These are phyloP conservation scores for Lactarius pseudohatsudake DNA, from an alignment of 768 basidiomycete genomes.

Conservation along the genomic window DNA sequence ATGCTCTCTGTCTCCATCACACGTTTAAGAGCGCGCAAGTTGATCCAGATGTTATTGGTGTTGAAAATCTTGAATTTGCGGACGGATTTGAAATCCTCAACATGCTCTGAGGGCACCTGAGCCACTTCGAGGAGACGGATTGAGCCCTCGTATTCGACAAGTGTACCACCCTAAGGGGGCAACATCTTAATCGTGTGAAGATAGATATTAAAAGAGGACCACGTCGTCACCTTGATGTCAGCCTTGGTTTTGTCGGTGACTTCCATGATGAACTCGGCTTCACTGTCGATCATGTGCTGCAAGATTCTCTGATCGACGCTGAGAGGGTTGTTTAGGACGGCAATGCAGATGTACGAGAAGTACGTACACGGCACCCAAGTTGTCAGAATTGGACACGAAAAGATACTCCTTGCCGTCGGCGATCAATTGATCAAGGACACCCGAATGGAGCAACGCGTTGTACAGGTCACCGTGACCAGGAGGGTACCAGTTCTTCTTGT, in stretches of 20 bases:
- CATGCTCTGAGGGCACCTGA: conserved; percentile 69
- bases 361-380: conserved; percentile 63
- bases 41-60: conserved; percentile 65
- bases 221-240: conserved; percentile 53
- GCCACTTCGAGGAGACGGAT: conserved; percentile 74
- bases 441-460: conserved; percentile 68
- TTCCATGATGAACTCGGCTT: conserved; percentile 72
- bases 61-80: conserved; percentile 84
- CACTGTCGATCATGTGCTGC: conserved; percentile 61
- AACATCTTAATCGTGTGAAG: conserved; percentile 1
- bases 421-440: conserved; percentile 70
- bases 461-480: conserved; percentile 77
- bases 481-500: conserved; percentile 75
- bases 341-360: background rate
- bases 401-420: conserved; percentile 75
- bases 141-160: conserved; percentile 67
- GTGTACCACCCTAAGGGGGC: conserved; percentile 50
- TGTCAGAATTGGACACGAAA: conserved; percentile 78
- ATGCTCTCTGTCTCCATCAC: conserved; percentile 66
- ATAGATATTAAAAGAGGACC: background rate
- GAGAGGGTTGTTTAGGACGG: conserved; percentile 18
- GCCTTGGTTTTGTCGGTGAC: conserved; percentile 85
- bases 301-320: conserved; percentile 69
- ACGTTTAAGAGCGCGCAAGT: conserved; percentile 64
- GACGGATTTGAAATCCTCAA: conserved; percentile 72